Conservation (phyloP, 768 basidiomycete genomes). For the Strobilomyces echinocephalus region DNA sequence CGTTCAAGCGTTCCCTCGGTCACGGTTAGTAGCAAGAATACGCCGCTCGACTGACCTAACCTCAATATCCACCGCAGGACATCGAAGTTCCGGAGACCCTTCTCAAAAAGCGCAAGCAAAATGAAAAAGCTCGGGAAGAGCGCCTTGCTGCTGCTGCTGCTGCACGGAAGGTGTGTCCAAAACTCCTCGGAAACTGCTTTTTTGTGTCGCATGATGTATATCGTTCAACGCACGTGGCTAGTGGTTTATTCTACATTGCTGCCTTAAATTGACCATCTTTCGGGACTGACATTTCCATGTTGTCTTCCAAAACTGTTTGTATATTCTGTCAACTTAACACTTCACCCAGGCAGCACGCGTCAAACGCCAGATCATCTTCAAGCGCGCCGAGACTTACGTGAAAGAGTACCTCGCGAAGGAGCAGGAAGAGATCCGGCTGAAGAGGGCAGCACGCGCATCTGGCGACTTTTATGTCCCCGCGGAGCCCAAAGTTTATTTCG, state of each 20-base stretch:
- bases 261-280: constrained; percentile 87
- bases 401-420: constrained; percentile 93
- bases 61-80: constrained; percentile 42
- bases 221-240: constrained; percentile 72
- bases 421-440: constrained; percentile 94
- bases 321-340: constrained; percentile 12
- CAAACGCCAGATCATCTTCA: constrained; percentile 97
- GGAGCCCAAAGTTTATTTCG: constrained; percentile 96
- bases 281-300: constrained; percentile 51
- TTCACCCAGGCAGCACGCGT: constrained; percentile 69
- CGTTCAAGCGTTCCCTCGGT: constrained; percentile 41
- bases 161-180: constrained; percentile 77
- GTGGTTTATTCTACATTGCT: constrained; percentile 55
- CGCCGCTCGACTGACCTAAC: constrained; percentile 13
- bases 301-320: neutral
- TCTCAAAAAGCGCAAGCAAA: constrained; percentile 99
- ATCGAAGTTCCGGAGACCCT: constrained; percentile 99
- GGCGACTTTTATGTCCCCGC: constrained; percentile 98
- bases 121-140: constrained; percentile 93
- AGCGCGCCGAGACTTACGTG: constrained; percentile 96
- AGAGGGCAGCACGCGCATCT: constrained; percentile 83
- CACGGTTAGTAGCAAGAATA: constrained; percentile 38
- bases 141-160: constrained; percentile 77
- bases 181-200: constrained; percentile 4
- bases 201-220: constrained; percentile 70